phyloP scores from a whole-genome alignment of 345 rosid genomes.

The Firmiana major region DNA sequence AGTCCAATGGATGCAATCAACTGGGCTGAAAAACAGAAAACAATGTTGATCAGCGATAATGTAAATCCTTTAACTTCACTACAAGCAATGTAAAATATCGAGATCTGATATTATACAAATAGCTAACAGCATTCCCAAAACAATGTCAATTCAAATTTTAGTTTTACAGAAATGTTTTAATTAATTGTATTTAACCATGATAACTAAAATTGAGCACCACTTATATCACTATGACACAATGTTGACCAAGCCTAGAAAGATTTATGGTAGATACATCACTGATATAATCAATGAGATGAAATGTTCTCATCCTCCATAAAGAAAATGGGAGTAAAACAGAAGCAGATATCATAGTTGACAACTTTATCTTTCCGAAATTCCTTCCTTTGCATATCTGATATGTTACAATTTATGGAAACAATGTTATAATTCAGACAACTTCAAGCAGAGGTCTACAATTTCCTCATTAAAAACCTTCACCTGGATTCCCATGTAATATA shows the following conservation, averaged over 20 bases:
- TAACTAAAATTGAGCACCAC: neutral
- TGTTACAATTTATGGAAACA: neutral
- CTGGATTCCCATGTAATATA: neutral
- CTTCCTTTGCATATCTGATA: neutral
- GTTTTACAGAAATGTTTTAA: neutral
- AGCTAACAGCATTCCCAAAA: neutral
- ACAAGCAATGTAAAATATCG: neutral
- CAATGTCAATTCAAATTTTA: neutral
- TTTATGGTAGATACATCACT: neutral
- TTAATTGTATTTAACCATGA: neutral
- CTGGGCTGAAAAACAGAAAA: constrained; percentile 65
- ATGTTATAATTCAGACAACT: neutral
- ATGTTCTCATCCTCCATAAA: neutral
- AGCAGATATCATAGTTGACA: neutral
- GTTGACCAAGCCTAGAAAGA: neutral
- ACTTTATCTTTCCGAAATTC: neutral
- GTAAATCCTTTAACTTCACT: neutral
- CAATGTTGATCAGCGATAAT: neutral
- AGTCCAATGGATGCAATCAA: constrained; percentile 93
- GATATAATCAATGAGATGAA: neutral
- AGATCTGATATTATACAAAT: neutral
- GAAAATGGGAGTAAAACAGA: neutral
- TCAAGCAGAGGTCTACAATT: neutral
- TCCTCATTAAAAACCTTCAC: neutral
- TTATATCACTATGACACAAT: neutral